Evolutionary conservation across 768 basidiomycete genomes (phyloP), one percentile per base, ranked within the genome.

Genomic region (Lactarius hatsudake): DNA sequence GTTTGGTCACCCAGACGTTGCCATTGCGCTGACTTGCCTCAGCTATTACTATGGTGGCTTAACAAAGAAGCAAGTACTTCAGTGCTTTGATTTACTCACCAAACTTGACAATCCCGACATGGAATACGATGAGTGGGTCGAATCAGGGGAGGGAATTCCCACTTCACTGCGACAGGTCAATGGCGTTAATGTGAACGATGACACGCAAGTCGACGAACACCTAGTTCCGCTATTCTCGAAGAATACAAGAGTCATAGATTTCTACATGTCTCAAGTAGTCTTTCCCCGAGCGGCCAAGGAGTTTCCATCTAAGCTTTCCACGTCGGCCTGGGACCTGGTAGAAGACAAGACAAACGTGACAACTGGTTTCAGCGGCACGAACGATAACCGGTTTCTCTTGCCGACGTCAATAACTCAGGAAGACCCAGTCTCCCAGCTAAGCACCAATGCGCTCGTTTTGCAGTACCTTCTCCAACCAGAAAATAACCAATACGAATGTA

Each of bases 351-450:
- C 38, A 12, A 67, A 76, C 26, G 34, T 77, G 18, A 82, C 77
- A 0, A 84, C 83, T 0, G 83, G 83, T 2, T 86, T 86, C 68
- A 85, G 83, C 59, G 85, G 84, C 13, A 86, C 85, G 1, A 86
- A 86, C 57, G 84, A 86, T 64, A 78, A 79, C 30, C 75, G 74
- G 13, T 70, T 74, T 65, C 69, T 78, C 9, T 61, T 81, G 12
- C 80, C 79, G 1, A 66, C 74, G 0, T 73, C 78, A 5, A 78
- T 81, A 15, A 61, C 66, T 1, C 81, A 82, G 56, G 58, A 68
- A 7, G 80, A 82, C 62, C 78, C 78, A 0, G 71, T 73, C 0
- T 76, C 72, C 26, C 82, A 84, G 61, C 69, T 74, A 2, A 75
- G 78, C 42, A 86, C 84, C 2, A 86, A 84, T 54, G 85, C 85